Conservation (phyloP, 2,329 filamentous ascomycete species). For the Aspergillus arachidicola region DNA sequence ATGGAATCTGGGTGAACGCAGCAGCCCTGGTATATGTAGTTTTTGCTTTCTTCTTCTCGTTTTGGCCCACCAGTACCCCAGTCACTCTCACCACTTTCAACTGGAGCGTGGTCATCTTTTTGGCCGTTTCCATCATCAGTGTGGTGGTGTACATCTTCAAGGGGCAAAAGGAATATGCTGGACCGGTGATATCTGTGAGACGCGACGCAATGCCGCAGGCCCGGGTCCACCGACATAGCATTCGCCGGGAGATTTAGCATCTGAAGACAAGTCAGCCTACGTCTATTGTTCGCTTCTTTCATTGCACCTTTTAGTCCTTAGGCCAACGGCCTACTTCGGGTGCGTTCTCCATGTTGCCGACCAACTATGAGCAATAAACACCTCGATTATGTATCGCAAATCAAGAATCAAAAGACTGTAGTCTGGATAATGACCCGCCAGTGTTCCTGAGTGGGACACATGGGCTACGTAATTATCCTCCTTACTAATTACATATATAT, state of each 20-base stretch:
- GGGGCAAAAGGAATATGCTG: slow-evolving; percentile 34
- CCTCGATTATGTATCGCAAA: neutral
- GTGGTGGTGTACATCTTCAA: slow-evolving; percentile 42
- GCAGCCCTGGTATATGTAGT: slow-evolving; percentile 47
- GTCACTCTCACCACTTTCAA: slow-evolving; percentile 50
- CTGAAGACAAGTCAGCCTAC: neutral
- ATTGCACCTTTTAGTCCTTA: neutral
- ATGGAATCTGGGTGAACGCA: slow-evolving; percentile 48
- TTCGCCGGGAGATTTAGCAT: neutral
- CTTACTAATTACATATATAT: no score
- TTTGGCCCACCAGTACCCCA: slow-evolving; percentile 47
- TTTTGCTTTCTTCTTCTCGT: slow-evolving; percentile 51
- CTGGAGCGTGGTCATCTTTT: slow-evolving; percentile 53
- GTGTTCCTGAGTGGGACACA: neutral
- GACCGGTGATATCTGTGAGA: slow-evolving; percentile 29
- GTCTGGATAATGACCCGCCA: no score
- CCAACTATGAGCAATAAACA: neutral
- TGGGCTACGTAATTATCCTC: neutral
- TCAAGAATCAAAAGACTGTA: neutral
- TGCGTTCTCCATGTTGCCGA: neutral
- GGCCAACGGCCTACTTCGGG: no score
- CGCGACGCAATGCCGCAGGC: neutral
- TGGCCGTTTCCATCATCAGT: slow-evolving; percentile 42
- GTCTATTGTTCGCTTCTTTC: neutral
- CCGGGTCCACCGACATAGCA: neutral